A percentile compares a stretch with the other conserved stretches of the same genome.
phyloP scores from a whole-genome alignment of 345 rosid species.

The Sisymbrium altissimum region DNA sequence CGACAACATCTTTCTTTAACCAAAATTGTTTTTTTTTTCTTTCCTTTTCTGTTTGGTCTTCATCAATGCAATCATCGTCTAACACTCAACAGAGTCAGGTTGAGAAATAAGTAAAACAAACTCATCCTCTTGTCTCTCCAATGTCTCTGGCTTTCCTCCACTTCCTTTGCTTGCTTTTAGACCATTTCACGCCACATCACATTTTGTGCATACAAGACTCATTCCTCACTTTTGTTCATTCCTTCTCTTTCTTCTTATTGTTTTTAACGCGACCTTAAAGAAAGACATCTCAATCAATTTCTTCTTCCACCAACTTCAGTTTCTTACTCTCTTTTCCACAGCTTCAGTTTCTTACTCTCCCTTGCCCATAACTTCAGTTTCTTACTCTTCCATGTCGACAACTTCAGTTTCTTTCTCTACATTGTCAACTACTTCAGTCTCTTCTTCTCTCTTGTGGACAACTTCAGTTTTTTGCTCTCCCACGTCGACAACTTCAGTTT shows the following conservation, averaged over 20 bases:
- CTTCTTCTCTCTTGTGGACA: neutral
- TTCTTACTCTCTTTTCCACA: neutral
- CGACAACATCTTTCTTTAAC: neutral
- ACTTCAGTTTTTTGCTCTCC: neutral
- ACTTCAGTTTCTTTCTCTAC: neutral
- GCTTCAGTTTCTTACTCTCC: neutral
- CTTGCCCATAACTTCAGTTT: neutral
- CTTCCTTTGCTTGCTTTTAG: neutral
- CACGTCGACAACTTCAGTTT: neutral
- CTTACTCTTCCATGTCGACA: neutral
- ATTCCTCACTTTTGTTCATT: neutral
- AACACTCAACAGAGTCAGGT: neutral
- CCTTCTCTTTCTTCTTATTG: neutral
- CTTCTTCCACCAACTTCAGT: neutral
- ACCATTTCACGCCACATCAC: constrained; percentile 8
- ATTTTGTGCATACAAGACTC: constrained; percentile 1
- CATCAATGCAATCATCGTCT: neutral
- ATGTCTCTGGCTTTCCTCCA: neutral
- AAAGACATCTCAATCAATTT: constrained; percentile 11
- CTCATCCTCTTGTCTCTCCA: neutral
- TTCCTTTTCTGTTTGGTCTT: neutral
- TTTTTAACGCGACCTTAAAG: neutral
- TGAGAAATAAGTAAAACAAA: neutral
- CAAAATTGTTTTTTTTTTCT: neutral
- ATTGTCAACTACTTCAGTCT: too few relatives aligned